These are phyloP conservation scores for Dioscorea alata DNA, from an alignment of 106 monocot species.

Conservation along the genomic window DNA sequence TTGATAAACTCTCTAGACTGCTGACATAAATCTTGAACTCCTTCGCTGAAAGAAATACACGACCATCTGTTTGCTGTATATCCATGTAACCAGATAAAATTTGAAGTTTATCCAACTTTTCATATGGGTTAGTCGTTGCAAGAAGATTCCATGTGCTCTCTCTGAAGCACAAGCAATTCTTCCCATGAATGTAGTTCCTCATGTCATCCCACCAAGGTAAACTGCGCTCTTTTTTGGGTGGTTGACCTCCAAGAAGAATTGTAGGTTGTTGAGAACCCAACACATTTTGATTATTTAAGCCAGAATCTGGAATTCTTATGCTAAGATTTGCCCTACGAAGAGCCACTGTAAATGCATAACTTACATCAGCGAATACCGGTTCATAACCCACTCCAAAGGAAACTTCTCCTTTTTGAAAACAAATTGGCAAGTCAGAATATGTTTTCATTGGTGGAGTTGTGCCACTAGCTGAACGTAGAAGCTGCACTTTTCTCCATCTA, in stretches of 20 bases:
- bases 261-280: too few species aligned
- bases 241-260: conserved; percentile 7
- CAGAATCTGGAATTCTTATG: conserved; percentile 19
- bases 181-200: conserved; percentile 97
- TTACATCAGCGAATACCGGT: conserved; percentile 93
- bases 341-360: conserved; percentile 95
- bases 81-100: conserved; percentile 74
- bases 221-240: conserved; percentile 81
- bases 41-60: conserved; percentile 53
- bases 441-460: conserved; percentile 90
- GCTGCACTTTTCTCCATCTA: conserved; percentile 80
- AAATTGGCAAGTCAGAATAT: conserved; percentile 71
- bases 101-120: conserved; percentile 66
- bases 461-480: conserved; percentile 97
- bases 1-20: conserved; percentile 67
- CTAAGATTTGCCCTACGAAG: conserved; percentile 88
- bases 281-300: background rate
- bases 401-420: conserved; percentile 74
- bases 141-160: conserved; percentile 76
- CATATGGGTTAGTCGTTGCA: conserved; percentile 84
- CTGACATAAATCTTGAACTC: conserved; percentile 65
- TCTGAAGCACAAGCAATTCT: conserved; percentile 45
- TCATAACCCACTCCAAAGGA: conserved; percentile 97
- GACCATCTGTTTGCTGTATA: conserved; percentile 84
- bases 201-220: conserved; percentile 99